Base-by-base conservation (phyloP, 208 protist species). In the Herpetomonas tarakana region DNA sequence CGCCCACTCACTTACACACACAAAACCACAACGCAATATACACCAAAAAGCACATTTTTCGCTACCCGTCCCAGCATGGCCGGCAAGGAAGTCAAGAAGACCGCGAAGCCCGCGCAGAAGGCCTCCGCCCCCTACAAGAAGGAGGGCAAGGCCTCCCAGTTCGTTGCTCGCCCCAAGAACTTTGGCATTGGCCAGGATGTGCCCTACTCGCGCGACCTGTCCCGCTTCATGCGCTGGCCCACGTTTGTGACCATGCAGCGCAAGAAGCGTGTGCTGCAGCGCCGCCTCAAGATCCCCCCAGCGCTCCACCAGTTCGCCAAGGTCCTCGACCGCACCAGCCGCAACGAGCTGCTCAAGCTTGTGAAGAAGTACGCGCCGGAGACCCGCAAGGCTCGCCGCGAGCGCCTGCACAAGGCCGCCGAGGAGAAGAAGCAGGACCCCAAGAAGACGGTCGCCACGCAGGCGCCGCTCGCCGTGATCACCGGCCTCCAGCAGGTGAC, bases 401-500 rank as follows among this genome's bases (percentile, higher is more conserved):
- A 92, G 52, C 95, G 98, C 73, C 83, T 99, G 19, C 69, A 76
- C 68, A 87, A 88, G 57, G 69, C 74, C 16, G 98, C 98, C 47
- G 76, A 98, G 79, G 88, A 89, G 63, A 98, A 98, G 82, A 94
- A 90, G 75, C 77, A 76, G 28, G 74, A 90, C 71, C 74, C 81
- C 25, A 92, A 91, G 71, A 78, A 84, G 66, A 88, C 71, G 46
- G 66, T 83, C 67, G 82, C 81, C 31, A 76, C 76, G 51, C 94
- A 98, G 76, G 97, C 96, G 54, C 90, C 93, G 18, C 59, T 92
- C 46, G 61, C 75, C 63, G 67, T 99, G 27, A 93, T 98, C 62
- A 98, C 71, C 63, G 99, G 99, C 56, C 78, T 99, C 57, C 99
- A 99, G 91, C 84, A 99, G 80, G 94, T 99, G 71, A 98, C 97